Conservation (phyloP, 495 filamentous ascomycete genomes). For the Hapsidospora chrysogenum region DNA sequence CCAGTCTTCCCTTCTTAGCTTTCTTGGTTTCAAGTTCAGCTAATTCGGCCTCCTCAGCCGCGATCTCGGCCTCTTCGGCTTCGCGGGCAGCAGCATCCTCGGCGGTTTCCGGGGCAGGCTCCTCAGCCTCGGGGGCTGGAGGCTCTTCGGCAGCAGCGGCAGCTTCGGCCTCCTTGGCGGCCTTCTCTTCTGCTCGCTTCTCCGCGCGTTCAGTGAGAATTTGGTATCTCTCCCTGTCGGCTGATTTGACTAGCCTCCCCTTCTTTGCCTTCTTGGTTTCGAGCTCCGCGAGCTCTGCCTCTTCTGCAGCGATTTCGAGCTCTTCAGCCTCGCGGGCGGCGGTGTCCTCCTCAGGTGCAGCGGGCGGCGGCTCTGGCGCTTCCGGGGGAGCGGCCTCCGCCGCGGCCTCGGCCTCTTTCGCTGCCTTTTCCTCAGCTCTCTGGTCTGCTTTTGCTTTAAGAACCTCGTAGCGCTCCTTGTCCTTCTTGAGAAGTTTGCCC, state of each 20-base stretch:
- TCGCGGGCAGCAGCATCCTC: slow-evolving; percentile 4
- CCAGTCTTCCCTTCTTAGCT: slow-evolving; percentile 16
- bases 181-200: slow-evolving; percentile 14
- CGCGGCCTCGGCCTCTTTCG: background rate
- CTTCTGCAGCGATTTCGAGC: background rate
- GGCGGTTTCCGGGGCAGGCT: background rate
- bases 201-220: slow-evolving; percentile 15
- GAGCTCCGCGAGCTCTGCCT: slow-evolving; percentile 7
- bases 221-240: slow-evolving; percentile 17
- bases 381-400: slow-evolving; percentile 1
- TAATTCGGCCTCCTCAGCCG: slow-evolving; percentile 15
- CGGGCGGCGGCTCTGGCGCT: slow-evolving; percentile 4
- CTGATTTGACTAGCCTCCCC: slow-evolving; percentile 12
- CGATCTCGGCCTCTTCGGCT: slow-evolving; percentile 9
- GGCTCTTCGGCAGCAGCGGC: background rate
- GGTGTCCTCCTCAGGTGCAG: slow-evolving; percentile 9
- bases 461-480: background rate
- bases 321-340: slow-evolving; percentile 7
- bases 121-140: slow-evolving; percentile 4
- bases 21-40: slow-evolving; percentile 11
- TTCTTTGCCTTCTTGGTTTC: slow-evolving; percentile 9
- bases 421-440: slow-evolving; percentile 17
- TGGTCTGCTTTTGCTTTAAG: slow-evolving; percentile 14
- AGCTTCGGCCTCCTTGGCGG: slow-evolving; percentile 3
- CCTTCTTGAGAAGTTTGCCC: slow-evolving; percentile 1